These are phyloP conservation scores for Coemansia sp. DNA, from an alignment of 192 early-diverging fungal species.

Conservation along the genomic window DNA sequence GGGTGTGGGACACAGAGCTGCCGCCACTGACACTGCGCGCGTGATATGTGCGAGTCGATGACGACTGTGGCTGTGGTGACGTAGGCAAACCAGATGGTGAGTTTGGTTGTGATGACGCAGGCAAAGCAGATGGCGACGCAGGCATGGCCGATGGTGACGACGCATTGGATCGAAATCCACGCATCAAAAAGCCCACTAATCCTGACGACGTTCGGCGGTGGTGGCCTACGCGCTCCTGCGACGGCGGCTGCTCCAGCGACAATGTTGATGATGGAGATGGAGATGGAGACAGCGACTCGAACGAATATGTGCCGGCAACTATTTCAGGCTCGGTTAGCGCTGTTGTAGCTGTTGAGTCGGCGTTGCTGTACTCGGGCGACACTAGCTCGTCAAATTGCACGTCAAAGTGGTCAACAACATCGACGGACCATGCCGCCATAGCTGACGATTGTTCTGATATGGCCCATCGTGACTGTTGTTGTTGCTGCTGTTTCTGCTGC, in stretches of 20 bases:
- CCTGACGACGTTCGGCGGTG: conserved; percentile 45
- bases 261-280: neutral
- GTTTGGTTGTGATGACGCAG: too few species aligned
- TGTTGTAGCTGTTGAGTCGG: neutral
- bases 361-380: conserved; percentile 11
- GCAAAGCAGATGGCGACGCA: neutral
- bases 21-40: conserved; percentile 25
- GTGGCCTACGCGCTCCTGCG: conserved; percentile 10
- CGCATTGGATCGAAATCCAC: conserved; percentile 33
- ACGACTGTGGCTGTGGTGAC: too few species aligned
- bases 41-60: conserved; percentile 6
- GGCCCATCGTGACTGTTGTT: conserved; percentile 8
- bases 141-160: conserved; percentile 12
- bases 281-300: conserved; percentile 9
- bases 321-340: conserved; percentile 15
- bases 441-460: conserved; percentile 47
- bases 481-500: neutral
- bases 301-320: conserved; percentile 16
- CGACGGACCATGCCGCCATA: conserved; percentile 44
- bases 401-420: conserved; percentile 46
- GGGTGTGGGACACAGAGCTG: neutral
- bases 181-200: conserved; percentile 40
- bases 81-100: too few species aligned
- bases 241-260: conserved; percentile 1
- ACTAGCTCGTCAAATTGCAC: conserved; percentile 50